Evolutionary conservation across 768 basidiomycete species (phyloP).

Genomic region (Lactarius psammicola): DNA sequence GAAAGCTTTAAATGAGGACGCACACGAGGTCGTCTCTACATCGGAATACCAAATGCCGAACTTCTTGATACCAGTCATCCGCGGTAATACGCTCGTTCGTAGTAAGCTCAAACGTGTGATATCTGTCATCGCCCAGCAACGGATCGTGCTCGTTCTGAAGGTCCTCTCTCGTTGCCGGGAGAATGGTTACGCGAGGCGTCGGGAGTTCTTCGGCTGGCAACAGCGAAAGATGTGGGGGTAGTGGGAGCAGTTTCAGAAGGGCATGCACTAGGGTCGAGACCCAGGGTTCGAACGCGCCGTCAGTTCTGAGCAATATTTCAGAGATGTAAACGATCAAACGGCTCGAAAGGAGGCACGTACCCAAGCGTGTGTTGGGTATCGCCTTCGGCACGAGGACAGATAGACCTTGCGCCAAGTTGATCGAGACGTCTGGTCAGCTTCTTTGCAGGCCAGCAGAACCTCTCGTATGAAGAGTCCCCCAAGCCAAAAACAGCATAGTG

Average conservation of each 20-base stretch:
- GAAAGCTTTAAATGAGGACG: not conserved
- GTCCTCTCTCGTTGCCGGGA: constrained; percentile 24
- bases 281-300: constrained; percentile 75
- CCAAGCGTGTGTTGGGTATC: constrained; percentile 83
- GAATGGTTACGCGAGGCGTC: constrained; percentile 37
- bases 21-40: constrained; percentile 64
- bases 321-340: constrained; percentile 1
- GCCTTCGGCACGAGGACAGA: constrained; percentile 72
- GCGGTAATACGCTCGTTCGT: constrained; percentile 73
- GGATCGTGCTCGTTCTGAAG: constrained; percentile 24
- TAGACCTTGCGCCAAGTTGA: constrained; percentile 65
- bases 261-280: constrained; percentile 46
- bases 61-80: constrained; percentile 89
- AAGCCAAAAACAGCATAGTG: constrained; percentile 80
- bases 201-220: constrained; percentile 33
- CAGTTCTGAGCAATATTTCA: constrained; percentile 47
- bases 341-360: constrained; percentile 42
- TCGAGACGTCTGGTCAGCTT: constrained; percentile 64
- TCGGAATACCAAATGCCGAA: constrained; percentile 80
- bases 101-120: constrained; percentile 52
- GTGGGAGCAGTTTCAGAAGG: constrained; percentile 52
- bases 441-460: constrained; percentile 92
- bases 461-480: constrained; percentile 84
- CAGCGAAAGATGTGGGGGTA: constrained; percentile 42
- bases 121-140: constrained; percentile 34